phyloP scores from a whole-genome alignment of 192 early-diverging fungal genomes.

The Pilobolus umbonatus region DNA sequence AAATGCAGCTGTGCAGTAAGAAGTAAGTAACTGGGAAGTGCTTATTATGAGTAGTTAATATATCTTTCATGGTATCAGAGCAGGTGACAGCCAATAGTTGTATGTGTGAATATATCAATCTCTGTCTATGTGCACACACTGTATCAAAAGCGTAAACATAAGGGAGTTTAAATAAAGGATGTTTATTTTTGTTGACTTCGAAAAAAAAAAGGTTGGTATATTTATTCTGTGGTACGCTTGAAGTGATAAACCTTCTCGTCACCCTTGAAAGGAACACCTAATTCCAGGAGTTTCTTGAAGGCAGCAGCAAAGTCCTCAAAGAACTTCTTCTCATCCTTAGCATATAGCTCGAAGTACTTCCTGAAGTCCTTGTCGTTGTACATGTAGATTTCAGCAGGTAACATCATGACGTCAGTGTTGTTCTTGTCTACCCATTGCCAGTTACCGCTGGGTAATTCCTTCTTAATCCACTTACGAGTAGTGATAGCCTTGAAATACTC shows the following conservation, averaged over 20 bases:
- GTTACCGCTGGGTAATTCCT: constrained; percentile 69
- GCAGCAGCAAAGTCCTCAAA: constrained; percentile 87
- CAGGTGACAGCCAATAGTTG: too few species aligned
- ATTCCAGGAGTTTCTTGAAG: constrained; percentile 81
- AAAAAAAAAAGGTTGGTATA: neutral
- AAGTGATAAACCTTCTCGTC: constrained; percentile 66
- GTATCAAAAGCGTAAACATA: too few species aligned
- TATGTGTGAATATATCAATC: too few species aligned
- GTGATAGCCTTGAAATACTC: constrained; percentile 80
- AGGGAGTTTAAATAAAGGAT: too few species aligned
- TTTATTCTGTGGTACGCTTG: constrained; percentile 51
- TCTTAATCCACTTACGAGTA: constrained; percentile 75
- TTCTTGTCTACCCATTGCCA: constrained; percentile 86
- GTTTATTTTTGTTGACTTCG: too few species aligned
- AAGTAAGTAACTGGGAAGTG: too few species aligned
- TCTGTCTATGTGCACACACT: too few species aligned
- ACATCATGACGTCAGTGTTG: constrained; percentile 56
- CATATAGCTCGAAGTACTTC: constrained; percentile 78
- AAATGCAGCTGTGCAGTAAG: too few species aligned
- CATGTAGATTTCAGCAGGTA: constrained; percentile 55
- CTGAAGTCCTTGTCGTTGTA: constrained; percentile 62
- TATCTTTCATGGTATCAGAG: too few species aligned
- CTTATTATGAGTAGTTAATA: too few species aligned
- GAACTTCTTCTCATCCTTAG: constrained; percentile 81
- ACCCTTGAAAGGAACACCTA: constrained; percentile 72